These are phyloP conservation scores for Phylloporus arenicola DNA, from an alignment of 768 basidiomycete species.

Conservation along the genomic window DNA sequence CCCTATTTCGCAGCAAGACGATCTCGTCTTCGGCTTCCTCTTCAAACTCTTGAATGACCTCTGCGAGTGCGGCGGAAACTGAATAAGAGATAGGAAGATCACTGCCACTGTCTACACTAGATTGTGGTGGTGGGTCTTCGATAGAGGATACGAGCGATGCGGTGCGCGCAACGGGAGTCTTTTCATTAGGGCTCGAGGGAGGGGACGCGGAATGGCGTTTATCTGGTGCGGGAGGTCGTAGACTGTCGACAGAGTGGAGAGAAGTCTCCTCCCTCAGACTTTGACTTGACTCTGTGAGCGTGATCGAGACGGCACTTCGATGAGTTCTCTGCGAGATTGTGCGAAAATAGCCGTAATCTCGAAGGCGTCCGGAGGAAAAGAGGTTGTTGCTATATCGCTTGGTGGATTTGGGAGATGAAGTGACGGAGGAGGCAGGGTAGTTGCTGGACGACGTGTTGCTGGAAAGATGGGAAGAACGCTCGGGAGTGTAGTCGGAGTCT, in stretches of 20 bases:
- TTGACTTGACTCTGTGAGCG: conserved; percentile 42
- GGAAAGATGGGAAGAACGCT: conserved; percentile 32
- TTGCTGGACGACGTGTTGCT: conserved; percentile 35
- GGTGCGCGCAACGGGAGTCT: conserved; percentile 37
- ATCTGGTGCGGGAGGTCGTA: conserved; percentile 56
- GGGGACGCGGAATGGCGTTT: conserved; percentile 37
- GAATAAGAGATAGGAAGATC: conserved; percentile 38
- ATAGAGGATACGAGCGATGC: conserved; percentile 37
- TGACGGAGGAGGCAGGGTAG: conserved; percentile 36
- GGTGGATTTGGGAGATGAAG: conserved; percentile 42
- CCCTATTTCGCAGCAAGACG: conserved; percentile 60
- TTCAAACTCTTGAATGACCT: conserved; percentile 74
- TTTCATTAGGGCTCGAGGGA: conserved; percentile 40
- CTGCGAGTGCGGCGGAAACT: conserved; percentile 69
- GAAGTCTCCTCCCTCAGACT: conserved; percentile 43
- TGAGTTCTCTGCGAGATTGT: conserved; percentile 43
- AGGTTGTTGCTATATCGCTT: conserved; percentile 85
- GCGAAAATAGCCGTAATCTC: conserved; percentile 69
- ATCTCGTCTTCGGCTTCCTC: conserved; percentile 73
- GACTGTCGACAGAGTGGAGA: conserved; percentile 40
- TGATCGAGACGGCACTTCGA: conserved; percentile 36
- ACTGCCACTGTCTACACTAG: conserved; percentile 10
- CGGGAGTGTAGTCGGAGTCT: conserved; percentile 30
- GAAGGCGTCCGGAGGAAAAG: conserved; percentile 74
- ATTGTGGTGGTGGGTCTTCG: conserved; percentile 23